These are phyloP conservation scores for Jackrogersella minutella DNA, from an alignment of 495 filamentous ascomycete genomes.

Conservation along the genomic window DNA sequence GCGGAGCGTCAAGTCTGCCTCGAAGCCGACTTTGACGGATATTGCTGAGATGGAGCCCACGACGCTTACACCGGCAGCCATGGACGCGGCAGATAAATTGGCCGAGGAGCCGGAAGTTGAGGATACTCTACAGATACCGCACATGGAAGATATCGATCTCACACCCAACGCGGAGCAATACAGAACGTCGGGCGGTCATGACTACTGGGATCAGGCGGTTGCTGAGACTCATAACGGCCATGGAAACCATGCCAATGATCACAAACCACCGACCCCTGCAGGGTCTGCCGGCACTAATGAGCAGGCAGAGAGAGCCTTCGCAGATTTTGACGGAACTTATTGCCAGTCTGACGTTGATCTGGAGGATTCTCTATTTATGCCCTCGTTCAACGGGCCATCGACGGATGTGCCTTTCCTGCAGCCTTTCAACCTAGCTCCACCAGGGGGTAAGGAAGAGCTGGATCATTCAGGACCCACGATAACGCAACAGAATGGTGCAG, in stretches of 20 bases:
- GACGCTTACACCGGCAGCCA: constrained; percentile 51
- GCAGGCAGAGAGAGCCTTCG: constrained; percentile 76
- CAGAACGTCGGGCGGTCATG: constrained; percentile 23
- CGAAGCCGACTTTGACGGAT: constrained; percentile 54
- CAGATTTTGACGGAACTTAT: constrained; percentile 94
- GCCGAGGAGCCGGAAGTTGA: constrained; percentile 46
- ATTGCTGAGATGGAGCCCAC: constrained; percentile 58
- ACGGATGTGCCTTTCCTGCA: constrained; percentile 26
- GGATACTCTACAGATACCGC: constrained; percentile 36
- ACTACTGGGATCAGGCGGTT: constrained; percentile 41
- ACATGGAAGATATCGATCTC: constrained; percentile 33
- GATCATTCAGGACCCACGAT: constrained; percentile 28
- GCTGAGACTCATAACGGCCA: constrained; percentile 45
- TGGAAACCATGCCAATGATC: constrained; percentile 26
- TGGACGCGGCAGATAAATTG: constrained; percentile 55
- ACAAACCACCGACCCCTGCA: constrained; percentile 52
- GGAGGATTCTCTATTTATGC: constrained; percentile 37
- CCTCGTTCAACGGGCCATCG: constrained; percentile 34
- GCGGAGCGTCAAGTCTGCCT: constrained; percentile 51
- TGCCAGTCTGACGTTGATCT: constrained; percentile 62
- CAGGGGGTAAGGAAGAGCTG: constrained; percentile 23
- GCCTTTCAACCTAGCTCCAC: constrained; percentile 29
- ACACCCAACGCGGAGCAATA: constrained; percentile 40
- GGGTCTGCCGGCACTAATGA: constrained; percentile 75
- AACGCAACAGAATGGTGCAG: constrained; percentile 32